Percentiles rank a stretch among this genome's conserved stretches.
phyloP scores from a whole-genome alignment of 2,329 filamentous ascomycete species.

The Aspergillus transmontanensis region DNA sequence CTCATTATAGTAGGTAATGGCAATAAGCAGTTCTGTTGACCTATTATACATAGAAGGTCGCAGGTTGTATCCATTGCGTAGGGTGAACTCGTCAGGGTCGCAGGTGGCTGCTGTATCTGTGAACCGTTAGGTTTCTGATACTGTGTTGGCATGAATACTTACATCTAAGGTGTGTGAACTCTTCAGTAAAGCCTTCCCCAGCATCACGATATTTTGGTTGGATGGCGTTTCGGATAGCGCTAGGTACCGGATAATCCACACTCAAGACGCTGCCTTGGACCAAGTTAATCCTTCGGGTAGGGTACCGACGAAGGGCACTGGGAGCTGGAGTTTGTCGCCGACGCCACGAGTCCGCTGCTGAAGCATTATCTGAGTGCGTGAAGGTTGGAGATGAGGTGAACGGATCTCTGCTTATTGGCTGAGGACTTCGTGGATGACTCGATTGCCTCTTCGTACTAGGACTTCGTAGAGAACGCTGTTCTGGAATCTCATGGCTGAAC shows the following conservation, averaged over 20 bases:
- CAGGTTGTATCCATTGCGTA: constrained; percentile 98
- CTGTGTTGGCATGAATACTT: constrained; percentile 29
- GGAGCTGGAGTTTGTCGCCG: background rate
- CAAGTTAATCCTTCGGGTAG: constrained; percentile 95
- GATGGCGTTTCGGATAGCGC: constrained; percentile 94
- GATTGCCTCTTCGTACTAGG: background rate
- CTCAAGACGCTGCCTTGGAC: constrained; percentile 94
- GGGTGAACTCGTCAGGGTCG: constrained; percentile 95
- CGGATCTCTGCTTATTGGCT: background rate
- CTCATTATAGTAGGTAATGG: constrained; percentile 98
- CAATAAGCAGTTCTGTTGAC: constrained; percentile 93
- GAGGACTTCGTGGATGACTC: background rate
- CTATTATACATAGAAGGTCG: constrained; percentile 98
- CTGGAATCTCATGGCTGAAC: background rate
- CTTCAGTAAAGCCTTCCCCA: constrained; percentile 81
- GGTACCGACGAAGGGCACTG: constrained; percentile 73
- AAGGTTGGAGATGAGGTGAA: too few species aligned
- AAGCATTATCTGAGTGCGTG: background rate
- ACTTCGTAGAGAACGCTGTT: background rate
- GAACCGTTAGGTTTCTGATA: background rate
- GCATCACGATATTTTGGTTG: constrained; percentile 85
- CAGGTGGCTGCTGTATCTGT: constrained; percentile 90
- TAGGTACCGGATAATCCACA: constrained; percentile 95
- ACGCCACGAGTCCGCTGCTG: background rate
- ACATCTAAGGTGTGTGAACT: constrained; percentile 96